Base-by-base conservation (phyloP, 192 early-diverging fungal genomes). In the Lobosporangium transversale region DNA sequence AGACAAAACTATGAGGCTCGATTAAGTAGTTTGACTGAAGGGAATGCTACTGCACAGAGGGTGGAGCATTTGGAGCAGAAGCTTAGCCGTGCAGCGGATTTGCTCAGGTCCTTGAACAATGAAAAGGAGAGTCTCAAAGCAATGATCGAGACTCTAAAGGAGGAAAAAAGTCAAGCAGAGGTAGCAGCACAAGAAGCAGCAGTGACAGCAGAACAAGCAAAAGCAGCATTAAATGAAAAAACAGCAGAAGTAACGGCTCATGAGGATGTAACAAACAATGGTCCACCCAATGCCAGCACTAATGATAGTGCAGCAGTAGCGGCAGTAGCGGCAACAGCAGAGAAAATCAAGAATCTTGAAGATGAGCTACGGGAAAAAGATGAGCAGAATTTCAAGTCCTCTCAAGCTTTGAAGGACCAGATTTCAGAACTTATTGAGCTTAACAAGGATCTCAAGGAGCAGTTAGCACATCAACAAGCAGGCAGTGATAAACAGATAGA, bases 1-100 rank as follows among this genome's bases (percentile, higher is more conserved):
- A 76, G 35, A 43, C 52, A 66, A 27, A 67, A 76, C 40, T 76
- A 76, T 29, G 73, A 76, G 23, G 43, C 58, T 20, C 51, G 65
- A 20, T 35, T 76, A 57, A 62, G 57, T 47, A 67, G 32, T 27
- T 59, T 76, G 15, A 62, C 73, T 12, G 65, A 76, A 10, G 58
- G 59, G 2, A 45, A 76, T 29, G 53, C 73, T 2, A 62, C 71
- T 0, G 71, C 71, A 17, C 71, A 76, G 52, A 76, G 62, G 30
- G 63, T 67, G 20, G 73, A 67, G 14, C 73, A 76, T 23, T 44
- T 76, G 30, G 63, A 66, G 24, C 51, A 76, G 3, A 48, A 62
- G 23, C 31, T 76, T 8, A 61, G 58, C 32, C 37, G 58, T 2
- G 73, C 73, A 9, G 73, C 50, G 20, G 64, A 57, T 3, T 45